phyloP scores from a whole-genome alignment of 805 yeast genomes.

The Saturnispora besseyi region DNA sequence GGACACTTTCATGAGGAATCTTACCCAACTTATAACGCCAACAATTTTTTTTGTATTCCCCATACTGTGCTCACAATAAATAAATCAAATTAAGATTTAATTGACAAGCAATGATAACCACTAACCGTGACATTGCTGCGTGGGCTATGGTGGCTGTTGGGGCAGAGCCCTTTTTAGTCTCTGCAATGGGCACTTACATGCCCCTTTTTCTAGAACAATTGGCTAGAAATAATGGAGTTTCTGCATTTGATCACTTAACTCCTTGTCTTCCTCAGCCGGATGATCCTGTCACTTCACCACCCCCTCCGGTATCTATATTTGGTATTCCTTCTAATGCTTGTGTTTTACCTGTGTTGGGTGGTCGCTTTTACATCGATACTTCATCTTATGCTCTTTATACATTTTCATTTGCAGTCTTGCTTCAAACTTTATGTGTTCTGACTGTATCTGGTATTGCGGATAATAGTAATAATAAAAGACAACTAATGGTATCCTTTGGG shows the following conservation, averaged over 20 bases:
- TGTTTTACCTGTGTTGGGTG: slow-evolving; percentile 27
- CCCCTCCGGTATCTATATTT: slow-evolving; percentile 15
- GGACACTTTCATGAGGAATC: too few species aligned
- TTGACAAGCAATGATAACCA: neutral
- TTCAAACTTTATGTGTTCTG: slow-evolving; percentile 64
- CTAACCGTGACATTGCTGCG: slow-evolving; percentile 16
- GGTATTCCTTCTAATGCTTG: slow-evolving; percentile 15
- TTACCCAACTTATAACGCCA: too few species aligned
- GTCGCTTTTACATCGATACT: slow-evolving; percentile 47
- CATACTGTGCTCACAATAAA: neutral
- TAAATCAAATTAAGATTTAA: neutral
- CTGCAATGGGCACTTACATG: slow-evolving; percentile 71
- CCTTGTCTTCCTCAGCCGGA: slow-evolving; percentile 36
- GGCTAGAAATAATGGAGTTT: slow-evolving; percentile 66
- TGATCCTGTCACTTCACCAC: slow-evolving; percentile 29
- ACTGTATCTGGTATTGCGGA: slow-evolving; percentile 69
- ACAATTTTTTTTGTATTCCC: neutral
- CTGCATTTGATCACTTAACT: slow-evolving; percentile 44
- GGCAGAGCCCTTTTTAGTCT: slow-evolving; percentile 71
- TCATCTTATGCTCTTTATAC: slow-evolving; percentile 68
- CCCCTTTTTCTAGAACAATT: slow-evolving; percentile 63
- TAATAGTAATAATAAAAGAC: slow-evolving; percentile 51
- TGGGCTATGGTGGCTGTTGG: slow-evolving; percentile 30
- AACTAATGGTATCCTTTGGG: slow-evolving; percentile 48
- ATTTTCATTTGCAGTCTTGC: slow-evolving; percentile 58